Base-by-base conservation (phyloP, 2,329 filamentous ascomycete genomes). In the Penicillium frequentans region DNA sequence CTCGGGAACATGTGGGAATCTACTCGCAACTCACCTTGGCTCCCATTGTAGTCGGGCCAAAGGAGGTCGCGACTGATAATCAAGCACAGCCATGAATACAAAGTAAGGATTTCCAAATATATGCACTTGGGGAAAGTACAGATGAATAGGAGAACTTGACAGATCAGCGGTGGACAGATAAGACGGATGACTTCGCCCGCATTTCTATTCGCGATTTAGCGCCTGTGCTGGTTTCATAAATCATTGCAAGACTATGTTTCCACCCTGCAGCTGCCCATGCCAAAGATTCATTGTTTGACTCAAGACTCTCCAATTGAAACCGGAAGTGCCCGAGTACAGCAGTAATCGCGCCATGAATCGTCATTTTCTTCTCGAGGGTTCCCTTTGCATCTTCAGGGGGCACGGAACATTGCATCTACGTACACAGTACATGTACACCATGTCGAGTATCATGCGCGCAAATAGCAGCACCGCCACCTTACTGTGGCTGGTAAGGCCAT, bases 41-140 rank as follows among this genome's bases (percentile, higher is more conserved):
- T 73, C 70, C 69, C 70, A 73, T 37, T 64, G 60, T 24, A 73
- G 58, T 49, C 70, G 64, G 31, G 68, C 67, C 51, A 73, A 53
- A 35, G 70, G 61, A 39, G 60, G 58, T 47, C 63, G 63, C 11
- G 65, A 52, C 21, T 21, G 49, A 45, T 47, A 52, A 42, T 21
- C 27, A n/a, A 56, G 45, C 13, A 59, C 52, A 9, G 57, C 51
- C 64, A 66, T 60, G 8, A 11, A 54, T 48, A 6, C n/a, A 39
- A 19, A 13, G 35, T 39, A 19, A 10, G n/a, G n/a, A 39, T 19
- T 4, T 8, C 35, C n/a, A 39, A 39, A 9, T 31, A 13, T 13
- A n/a, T 37, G 33, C n/a, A 19, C 35, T 39, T n/a, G 33, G n/a
- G 9, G 7, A 39, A 9, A 39, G 35, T 39, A n/a, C 35, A 39